phyloP scores from a whole-genome alignment of 164 flowering plant species.

The Santalum album region DNA sequence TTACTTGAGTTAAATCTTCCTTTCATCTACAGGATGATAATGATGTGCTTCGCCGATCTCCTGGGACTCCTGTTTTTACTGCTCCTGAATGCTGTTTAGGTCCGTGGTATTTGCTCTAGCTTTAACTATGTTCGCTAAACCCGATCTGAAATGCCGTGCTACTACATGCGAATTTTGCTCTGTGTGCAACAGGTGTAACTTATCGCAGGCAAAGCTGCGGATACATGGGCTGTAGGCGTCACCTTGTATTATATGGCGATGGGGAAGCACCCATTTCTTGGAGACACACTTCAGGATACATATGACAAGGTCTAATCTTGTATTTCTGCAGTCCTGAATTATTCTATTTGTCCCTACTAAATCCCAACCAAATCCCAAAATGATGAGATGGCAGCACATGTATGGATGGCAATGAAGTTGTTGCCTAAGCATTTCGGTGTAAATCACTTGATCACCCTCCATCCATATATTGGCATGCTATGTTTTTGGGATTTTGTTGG shows the following conservation, averaged over 20 bases:
- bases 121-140: background rate
- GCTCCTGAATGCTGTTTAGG: slow-evolving; percentile 95
- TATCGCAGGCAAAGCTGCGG: slow-evolving; percentile 91
- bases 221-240: slow-evolving; percentile 94
- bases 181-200: slow-evolving; percentile 76
- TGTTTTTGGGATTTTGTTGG: too few species aligned
- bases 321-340: too few species aligned
- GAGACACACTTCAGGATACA: slow-evolving; percentile 85
- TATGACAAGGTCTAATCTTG: slow-evolving; percentile 96
- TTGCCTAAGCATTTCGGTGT: too few species aligned
- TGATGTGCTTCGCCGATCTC: slow-evolving; percentile 88
- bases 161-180: too few species aligned
- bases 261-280: slow-evolving; percentile 85
- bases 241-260: slow-evolving; percentile 73
- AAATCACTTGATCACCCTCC: too few species aligned
- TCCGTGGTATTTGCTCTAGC: slow-evolving; percentile 5
- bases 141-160: too few species aligned
- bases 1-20: too few species aligned
- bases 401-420: too few species aligned
- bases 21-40: slow-evolving; percentile 71
- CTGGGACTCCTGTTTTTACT: slow-evolving; percentile 79
- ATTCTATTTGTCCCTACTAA: too few species aligned
- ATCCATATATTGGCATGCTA: too few species aligned
- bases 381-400: too few species aligned
- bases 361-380: too few species aligned